Evolutionary conservation across 2,329 filamentous ascomycete species (phyloP).

Genomic region (Polychaeton citri): DNA sequence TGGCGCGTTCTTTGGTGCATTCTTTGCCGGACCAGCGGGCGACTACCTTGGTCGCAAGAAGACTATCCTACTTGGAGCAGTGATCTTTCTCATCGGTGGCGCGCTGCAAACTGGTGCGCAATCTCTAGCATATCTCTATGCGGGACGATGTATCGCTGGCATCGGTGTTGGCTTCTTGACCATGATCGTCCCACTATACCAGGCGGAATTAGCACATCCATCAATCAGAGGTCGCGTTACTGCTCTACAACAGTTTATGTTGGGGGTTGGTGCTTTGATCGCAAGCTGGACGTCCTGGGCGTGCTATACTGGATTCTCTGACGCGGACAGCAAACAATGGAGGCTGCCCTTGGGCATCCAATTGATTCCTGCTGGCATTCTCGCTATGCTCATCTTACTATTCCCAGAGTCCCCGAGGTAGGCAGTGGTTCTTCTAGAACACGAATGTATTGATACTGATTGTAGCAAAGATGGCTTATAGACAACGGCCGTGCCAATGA

Average conservation of each 20-base stretch:
- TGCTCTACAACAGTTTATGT: slow-evolving; percentile 68
- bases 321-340: slow-evolving; percentile 42
- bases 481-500: slow-evolving; percentile 33
- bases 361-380: slow-evolving; percentile 50
- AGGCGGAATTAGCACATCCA: slow-evolving; percentile 68
- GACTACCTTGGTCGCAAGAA: slow-evolving; percentile 54
- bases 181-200: slow-evolving; percentile 60
- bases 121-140: slow-evolving; percentile 47
- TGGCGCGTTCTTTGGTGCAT: slow-evolving; percentile 59
- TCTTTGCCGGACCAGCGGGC: slow-evolving; percentile 48
- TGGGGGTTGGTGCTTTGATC: slow-evolving; percentile 59
- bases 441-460: slow-evolving; percentile 27
- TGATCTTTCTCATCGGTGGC: slow-evolving; percentile 61
- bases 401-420: slow-evolving; percentile 52
- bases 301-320: slow-evolving; percentile 37
- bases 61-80: slow-evolving; percentile 58
- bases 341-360: slow-evolving; percentile 57
- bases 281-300: slow-evolving; percentile 63
- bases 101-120: slow-evolving; percentile 58
- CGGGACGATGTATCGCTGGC: slow-evolving; percentile 40
- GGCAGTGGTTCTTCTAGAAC: no score
- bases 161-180: slow-evolving; percentile 45
- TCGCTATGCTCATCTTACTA: slow-evolving; percentile 51
- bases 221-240: slow-evolving; percentile 64
- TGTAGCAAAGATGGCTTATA: slow-evolving; percentile 36